phyloP scores from a whole-genome alignment of 2,329 filamentous ascomycete genomes.

The Alternaria infectoria region DNA sequence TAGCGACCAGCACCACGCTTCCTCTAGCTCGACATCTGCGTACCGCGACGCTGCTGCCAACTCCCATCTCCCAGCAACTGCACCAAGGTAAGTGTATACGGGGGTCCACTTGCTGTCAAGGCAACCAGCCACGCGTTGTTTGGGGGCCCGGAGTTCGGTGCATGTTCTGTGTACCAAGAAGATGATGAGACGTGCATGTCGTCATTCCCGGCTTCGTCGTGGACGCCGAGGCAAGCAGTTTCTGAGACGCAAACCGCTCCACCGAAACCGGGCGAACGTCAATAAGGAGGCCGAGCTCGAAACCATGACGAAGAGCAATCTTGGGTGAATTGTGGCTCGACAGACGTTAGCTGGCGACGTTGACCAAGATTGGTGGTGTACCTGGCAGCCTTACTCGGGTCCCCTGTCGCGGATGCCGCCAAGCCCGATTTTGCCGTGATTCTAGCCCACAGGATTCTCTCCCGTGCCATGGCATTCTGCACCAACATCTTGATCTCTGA shows the following conservation, averaged over 20 bases:
- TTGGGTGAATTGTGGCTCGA: neutral
- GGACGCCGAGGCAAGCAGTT: neutral
- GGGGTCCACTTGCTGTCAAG: slow-evolving; percentile 13
- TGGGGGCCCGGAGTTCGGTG: neutral
- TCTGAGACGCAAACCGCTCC: slow-evolving; percentile 1
- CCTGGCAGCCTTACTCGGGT: neutral
- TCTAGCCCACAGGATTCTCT: neutral
- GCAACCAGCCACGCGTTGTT: slow-evolving; percentile 6
- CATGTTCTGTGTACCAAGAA: neutral
- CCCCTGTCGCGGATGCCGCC: neutral
- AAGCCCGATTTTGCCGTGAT: slow-evolving; percentile 1
- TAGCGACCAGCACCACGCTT: neutral
- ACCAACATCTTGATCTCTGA: neutral
- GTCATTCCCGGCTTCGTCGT: slow-evolving; percentile 9
- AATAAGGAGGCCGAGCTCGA: neutral
- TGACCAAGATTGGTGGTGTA: neutral
- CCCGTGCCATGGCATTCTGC: neutral
- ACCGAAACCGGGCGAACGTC: neutral
- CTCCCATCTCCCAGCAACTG: neutral
- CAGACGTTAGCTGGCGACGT: neutral
- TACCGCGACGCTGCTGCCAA: neutral
- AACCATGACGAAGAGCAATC: neutral
- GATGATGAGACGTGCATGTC: slow-evolving; percentile 19
- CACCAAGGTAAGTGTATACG: neutral
- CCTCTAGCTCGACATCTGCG: neutral